Base-by-base conservation (phyloP, 441 rosid species). In the Raphanus hybrid region DNA sequence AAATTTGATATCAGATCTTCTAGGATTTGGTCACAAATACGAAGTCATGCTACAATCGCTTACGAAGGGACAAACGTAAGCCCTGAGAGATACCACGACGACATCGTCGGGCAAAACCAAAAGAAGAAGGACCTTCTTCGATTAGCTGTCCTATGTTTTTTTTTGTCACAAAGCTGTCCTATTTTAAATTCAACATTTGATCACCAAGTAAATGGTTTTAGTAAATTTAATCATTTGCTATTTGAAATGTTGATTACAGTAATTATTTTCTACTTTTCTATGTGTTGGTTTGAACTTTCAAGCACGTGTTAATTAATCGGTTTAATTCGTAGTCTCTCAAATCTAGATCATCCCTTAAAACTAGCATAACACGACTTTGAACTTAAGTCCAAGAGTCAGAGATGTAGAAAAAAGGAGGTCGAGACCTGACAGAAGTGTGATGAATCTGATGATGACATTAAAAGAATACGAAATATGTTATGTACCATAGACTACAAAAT, bases 391-490 rank as follows among this genome's bases (percentile, higher is more conserved):
- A 45, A 11, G 52, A 45, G 14, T 45, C 52, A 18, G 3, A 10
- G 48, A 45, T 45, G 52, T 4, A 45, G 52, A 12, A 45, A 45
- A 45, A 12, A 45, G 52, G 12, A 45, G 52, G 14, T 4, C 52
- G 52, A 45, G 52, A 45, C 52, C 52, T 45, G 52, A 45, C 52
- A 45, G 45, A 43, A 45, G 52, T 45, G 52, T 45, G 52, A 45
- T 29, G 34, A 29, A 29, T 29, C 34, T 29, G 34, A 29, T 45
- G 52, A 45, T 45, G 52, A 45, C 52, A 45, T 45, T 45, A 7
- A 55, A 55, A 27, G 5, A 69, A 32, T 54, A 10, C 5, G 26
- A 45, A 6, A 14, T 32, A 18, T 55, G 35, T 69, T 32, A 11
- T 55, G 35, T 69, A 34, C 5, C 34, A 29, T 29, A 27, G 58